These are phyloP conservation scores for Calonectria pseudoreteaudii DNA, from an alignment of 2,329 filamentous ascomycete genomes.

Conservation along the genomic window DNA sequence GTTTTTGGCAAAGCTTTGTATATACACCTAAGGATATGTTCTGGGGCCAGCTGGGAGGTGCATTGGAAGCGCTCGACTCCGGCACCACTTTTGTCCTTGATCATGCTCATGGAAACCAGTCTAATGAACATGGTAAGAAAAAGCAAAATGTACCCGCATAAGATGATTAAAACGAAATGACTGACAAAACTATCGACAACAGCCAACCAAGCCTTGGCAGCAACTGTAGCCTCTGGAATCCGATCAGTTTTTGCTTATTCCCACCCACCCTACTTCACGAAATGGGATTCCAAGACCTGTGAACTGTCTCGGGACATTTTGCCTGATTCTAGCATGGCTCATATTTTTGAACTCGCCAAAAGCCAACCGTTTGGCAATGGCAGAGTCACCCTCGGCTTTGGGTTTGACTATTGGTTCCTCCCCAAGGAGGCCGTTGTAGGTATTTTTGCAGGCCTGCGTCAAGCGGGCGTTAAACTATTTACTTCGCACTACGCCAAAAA, in stretches of 20 bases:
- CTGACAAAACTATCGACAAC: neutral
- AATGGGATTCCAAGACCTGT: conserved; percentile 5
- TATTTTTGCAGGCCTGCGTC: neutral
- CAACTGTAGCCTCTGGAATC: conserved; percentile 5
- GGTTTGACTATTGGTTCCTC: conserved; percentile 12
- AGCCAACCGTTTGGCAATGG: neutral
- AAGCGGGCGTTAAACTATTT: neutral
- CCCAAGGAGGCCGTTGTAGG: conserved; percentile 5
- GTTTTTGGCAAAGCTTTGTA: conserved; percentile 20
- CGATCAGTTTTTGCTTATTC: conserved; percentile 9
- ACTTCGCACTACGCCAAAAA: conserved; percentile 5
- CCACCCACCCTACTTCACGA: neutral
- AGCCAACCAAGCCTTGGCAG: neutral
- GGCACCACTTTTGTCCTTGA: conserved; percentile 21
- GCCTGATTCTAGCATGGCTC: conserved; percentile 4
- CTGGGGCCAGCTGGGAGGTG: conserved; percentile 16
- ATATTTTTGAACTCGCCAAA: neutral
- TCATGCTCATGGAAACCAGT: conserved; percentile 21
- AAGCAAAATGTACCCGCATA: neutral
- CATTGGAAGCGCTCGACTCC: conserved; percentile 12
- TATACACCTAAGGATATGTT: conserved; percentile 16
- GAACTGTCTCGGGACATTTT: conserved; percentile 1
- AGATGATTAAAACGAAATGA: neutral
- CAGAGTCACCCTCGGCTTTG: neutral
- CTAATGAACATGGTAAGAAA: conserved; percentile 15